These are phyloP conservation scores for Myriangium duriaei DNA, from an alignment of 2,329 filamentous ascomycete genomes.

Conservation along the genomic window DNA sequence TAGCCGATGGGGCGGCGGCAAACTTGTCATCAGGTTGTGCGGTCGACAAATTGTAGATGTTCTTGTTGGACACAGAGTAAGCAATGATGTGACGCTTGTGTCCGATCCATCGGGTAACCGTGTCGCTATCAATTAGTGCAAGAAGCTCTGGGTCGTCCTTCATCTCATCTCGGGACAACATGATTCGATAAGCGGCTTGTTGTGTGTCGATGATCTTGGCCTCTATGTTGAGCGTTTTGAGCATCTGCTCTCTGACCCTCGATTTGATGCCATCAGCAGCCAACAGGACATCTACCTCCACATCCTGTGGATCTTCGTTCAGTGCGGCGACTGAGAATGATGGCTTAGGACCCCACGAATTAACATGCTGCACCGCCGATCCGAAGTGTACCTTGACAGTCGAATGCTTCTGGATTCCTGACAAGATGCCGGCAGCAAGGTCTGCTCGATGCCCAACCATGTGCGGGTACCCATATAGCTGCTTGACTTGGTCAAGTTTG, in stretches of 20 bases:
- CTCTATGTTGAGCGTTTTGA: conserved; percentile 38
- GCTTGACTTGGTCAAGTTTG: conserved; percentile 51
- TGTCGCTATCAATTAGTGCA: conserved; percentile 52
- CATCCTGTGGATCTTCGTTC: conserved; percentile 39
- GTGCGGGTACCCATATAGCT: conserved; percentile 61
- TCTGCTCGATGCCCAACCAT: conserved; percentile 69
- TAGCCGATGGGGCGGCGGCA: conserved; percentile 43
- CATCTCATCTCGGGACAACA: conserved; percentile 59
- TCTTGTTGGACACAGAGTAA: conserved; percentile 58
- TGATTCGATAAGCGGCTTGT: conserved; percentile 68
- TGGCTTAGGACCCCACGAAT: conserved; percentile 47
- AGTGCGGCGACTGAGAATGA: conserved; percentile 48
- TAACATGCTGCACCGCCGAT: conserved; percentile 42
- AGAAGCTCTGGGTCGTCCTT: conserved; percentile 53
- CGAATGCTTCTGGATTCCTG: conserved; percentile 51
- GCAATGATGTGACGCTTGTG: conserved; percentile 65
- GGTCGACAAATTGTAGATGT: conserved; percentile 55
- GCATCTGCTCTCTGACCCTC: conserved; percentile 37
- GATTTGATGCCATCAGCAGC: conserved; percentile 39
- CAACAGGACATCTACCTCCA: conserved; percentile 37
- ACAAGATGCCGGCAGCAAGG: conserved; percentile 55
- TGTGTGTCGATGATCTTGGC: conserved; percentile 55
- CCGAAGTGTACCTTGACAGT: conserved; percentile 58
- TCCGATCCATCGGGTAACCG: conserved; percentile 64
- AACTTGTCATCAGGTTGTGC: conserved; percentile 50